These are phyloP conservation scores for Populus deltoides DNA, from an alignment of 345 rosid species.

Conservation along the genomic window DNA sequence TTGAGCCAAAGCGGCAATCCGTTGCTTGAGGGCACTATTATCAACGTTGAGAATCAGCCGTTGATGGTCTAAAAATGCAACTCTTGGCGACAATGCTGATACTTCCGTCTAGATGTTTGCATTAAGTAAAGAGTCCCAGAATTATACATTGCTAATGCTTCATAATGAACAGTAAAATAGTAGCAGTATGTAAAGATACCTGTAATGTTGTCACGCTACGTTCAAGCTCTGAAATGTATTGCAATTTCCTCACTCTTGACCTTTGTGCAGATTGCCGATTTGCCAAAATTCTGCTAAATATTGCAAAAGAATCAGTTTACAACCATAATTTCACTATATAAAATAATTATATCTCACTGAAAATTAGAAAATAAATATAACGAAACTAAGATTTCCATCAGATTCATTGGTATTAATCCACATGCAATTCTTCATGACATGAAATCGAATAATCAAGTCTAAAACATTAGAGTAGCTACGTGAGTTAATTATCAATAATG, in stretches of 20 bases:
- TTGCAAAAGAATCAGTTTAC: background rate
- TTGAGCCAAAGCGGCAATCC: conserved; percentile 91
- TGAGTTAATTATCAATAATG: background rate
- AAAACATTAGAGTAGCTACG: background rate
- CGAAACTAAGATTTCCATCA: background rate
- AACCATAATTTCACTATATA: background rate
- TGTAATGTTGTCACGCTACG: conserved; percentile 60
- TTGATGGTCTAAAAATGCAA: conserved; percentile 82
- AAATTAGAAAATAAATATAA: background rate
- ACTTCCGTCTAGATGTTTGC: conserved; percentile 63
- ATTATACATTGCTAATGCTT: too few species aligned
- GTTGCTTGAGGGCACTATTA: conserved; percentile 82
- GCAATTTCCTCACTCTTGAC: conserved; percentile 62
- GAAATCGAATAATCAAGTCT: background rate
- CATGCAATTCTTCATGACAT: background rate
- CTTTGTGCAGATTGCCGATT: conserved; percentile 77
- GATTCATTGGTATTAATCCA: background rate
- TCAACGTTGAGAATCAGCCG: conserved; percentile 80
- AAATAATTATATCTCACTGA: too few species aligned
- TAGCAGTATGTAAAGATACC: conserved; percentile 16
- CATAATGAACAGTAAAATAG: too few species aligned
- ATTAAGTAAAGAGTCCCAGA: background rate
- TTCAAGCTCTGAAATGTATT: conserved; percentile 64
- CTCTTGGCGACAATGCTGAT: conserved; percentile 79
- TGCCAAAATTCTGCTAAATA: conserved; percentile 51